A percentile compares a stretch with the other conserved stretches of the same genome.
Conservation (phyloP, 2,329 filamentous ascomycete species). For the Proliferodiscus dingleyae region DNA sequence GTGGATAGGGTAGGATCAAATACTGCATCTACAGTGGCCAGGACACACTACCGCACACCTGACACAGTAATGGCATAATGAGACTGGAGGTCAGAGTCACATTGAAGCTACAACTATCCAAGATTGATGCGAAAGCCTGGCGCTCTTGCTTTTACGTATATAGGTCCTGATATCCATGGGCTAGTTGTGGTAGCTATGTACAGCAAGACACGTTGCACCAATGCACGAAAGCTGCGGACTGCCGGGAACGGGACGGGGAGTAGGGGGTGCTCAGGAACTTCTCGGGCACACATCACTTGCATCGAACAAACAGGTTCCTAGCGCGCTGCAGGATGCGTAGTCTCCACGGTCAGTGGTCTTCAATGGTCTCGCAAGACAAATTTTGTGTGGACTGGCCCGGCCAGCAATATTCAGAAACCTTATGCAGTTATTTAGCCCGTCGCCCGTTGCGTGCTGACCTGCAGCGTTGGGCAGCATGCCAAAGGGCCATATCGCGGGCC, state of each 20-base stretch:
- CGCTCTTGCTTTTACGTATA: too few species aligned
- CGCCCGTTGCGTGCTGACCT: slow-evolving; percentile 22
- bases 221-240: slow-evolving; percentile 18
- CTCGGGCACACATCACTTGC: slow-evolving; percentile 19
- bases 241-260: slow-evolving; percentile 7
- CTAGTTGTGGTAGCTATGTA: too few species aligned
- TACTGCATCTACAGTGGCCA: too few species aligned
- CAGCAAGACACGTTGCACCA: slow-evolving; percentile 31
- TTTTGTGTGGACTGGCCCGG: slow-evolving; percentile 12
- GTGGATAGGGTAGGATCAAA: too few species aligned
- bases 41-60: too few species aligned
- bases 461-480: slow-evolving; percentile 29
- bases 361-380: slow-evolving; percentile 6
- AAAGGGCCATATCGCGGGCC: slow-evolving; percentile 23
- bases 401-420: slow-evolving; percentile 18
- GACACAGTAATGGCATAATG: too few species aligned
- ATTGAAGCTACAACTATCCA: too few species aligned
- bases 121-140: too few species aligned
- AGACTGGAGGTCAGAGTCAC: too few species aligned
- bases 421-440: slow-evolving; percentile 17
- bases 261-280: slow-evolving; percentile 18
- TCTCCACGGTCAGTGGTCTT: too few species aligned
- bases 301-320: slow-evolving; percentile 25
- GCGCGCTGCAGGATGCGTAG: slow-evolving; percentile 20
- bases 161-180: too few species aligned